Evolutionary conservation across 768 basidiomycete genomes (phyloP), one percentile per base, ranked within the genome.

Genomic region (Tricholoma sp.): DNA sequence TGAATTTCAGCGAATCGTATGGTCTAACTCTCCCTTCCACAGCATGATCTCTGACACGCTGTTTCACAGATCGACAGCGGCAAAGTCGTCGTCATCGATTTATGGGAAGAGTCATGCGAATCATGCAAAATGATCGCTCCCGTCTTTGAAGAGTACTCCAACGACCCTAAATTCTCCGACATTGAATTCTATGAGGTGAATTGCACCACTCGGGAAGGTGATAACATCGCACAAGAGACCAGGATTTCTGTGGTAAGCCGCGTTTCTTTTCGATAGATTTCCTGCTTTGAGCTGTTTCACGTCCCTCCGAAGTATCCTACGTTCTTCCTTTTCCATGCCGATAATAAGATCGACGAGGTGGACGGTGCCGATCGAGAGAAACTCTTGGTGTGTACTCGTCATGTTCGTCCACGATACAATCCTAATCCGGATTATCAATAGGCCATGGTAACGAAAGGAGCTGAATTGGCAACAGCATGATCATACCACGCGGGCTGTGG

Each of bases 341-440:
- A 75, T 5, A 41, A 65, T 13, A 76, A 74, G 56, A 11, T 63
- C 2, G 59, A 61, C 0, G 72, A 75, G 2, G 42, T 82, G 29
- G 75, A 81, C 13, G 85, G 86, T 24, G 84, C 85, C 4, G 66
- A 66, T 55, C 77, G 79, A 4, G 3, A 34, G 0, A 62, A 32
- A 4, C 73, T 84, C 36, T 37, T 77, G 69, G 82, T 82, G 37
- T 53, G 71, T 17, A 17, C 17, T 41, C 39, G n/a, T 17, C 39
- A n/a, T 31, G 24, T 47, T 9, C 45, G 6, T 47, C 24, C 24
- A 29, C 29, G 5, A 4, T 29, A 24, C 28, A 7, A 15, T 15
- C 28, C 44, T 47, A 10, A 47, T 15, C n/a, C 6, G 29, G 9
- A 29, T 6, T 29, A 4, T 3, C 4, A 44, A 47, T 15, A 29